Evolutionary conservation across 202 grass and related monocot species (phyloP).

Genomic region (Schoenoplectus tabernaemontani): DNA sequence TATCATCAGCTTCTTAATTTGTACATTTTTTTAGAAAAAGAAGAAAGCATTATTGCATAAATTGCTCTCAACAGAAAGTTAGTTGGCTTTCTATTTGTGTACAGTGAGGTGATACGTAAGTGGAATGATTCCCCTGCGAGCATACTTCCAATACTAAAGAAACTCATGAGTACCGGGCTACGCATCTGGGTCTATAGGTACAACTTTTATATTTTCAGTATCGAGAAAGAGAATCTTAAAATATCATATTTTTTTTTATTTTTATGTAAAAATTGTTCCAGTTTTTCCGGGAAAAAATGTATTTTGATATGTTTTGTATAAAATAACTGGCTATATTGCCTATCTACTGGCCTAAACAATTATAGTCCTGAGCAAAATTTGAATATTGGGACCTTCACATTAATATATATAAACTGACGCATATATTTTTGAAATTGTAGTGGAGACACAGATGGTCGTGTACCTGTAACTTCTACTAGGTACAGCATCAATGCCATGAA

Average conservation of each 20-base stretch:
- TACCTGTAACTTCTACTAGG: constrained; percentile 90
- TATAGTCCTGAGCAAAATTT: background rate
- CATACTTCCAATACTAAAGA: constrained; percentile 60
- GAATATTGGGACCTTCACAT: background rate
- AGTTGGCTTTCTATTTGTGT: background rate
- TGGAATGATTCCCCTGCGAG: constrained; percentile 89
- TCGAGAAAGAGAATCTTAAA: background rate
- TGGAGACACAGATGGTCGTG: constrained; percentile 87
- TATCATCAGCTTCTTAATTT: background rate
- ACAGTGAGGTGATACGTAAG: constrained; percentile 63
- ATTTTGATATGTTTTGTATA: background rate
- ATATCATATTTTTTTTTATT: background rate
- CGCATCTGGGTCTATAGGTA: constrained; percentile 96
- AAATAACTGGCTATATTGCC: background rate
- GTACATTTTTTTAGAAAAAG: background rate
- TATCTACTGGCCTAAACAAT: background rate
- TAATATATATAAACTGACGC: background rate
- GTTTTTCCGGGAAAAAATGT: background rate
- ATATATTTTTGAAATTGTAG: constrained; percentile 23
- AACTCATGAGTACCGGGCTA: constrained; percentile 68
- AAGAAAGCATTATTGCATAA: background rate
- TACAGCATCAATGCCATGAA: constrained; percentile 89
- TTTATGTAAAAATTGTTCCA: background rate
- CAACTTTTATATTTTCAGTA: background rate
- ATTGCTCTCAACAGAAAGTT: background rate